Percentiles rank a stretch among this genome's conserved stretches.
Evolutionary conservation across 169 alveolate species (phyloP).

Genomic region (Eimeria maxima): DNA sequence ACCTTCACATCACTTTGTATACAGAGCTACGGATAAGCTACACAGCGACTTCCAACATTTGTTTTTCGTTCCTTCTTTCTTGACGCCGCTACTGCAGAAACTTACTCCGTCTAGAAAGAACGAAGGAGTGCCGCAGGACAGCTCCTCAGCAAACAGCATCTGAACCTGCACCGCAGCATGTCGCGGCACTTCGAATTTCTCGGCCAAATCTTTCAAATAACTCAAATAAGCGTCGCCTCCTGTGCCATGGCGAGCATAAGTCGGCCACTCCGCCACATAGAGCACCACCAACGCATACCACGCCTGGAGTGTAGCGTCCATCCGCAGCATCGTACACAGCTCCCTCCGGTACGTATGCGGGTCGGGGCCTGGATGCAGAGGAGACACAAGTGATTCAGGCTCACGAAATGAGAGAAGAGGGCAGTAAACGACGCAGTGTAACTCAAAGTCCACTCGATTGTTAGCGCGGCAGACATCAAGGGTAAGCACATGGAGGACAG

Average conservation of each 20-base stretch:
- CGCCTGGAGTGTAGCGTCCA: constrained; percentile 53
- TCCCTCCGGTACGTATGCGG: constrained; percentile 75
- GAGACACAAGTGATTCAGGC: background rate
- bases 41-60: background rate
- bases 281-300: constrained; percentile 80
- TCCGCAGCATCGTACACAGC: constrained; percentile 71
- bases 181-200: constrained; percentile 68
- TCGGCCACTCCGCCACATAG: constrained; percentile 82
- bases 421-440: background rate
- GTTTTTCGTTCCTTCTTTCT: background rate
- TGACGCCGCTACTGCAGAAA: background rate
- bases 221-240: constrained; percentile 69
- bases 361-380: background rate
- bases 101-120: constrained; percentile 72
- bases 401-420: background rate
- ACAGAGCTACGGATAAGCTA: too few species aligned
- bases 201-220: constrained; percentile 55
- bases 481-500: too few species aligned
- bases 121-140: constrained; percentile 76
- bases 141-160: constrained; percentile 55
- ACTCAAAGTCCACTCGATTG: too few species aligned
- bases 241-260: constrained; percentile 75
- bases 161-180: constrained; percentile 65
- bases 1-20: too few species aligned
- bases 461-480: too few species aligned